A percentile compares a stretch with the other conserved stretches of the same genome.
Conservation (phyloP, 805 yeast species). For the Tetrapisispora taiwanensis region DNA sequence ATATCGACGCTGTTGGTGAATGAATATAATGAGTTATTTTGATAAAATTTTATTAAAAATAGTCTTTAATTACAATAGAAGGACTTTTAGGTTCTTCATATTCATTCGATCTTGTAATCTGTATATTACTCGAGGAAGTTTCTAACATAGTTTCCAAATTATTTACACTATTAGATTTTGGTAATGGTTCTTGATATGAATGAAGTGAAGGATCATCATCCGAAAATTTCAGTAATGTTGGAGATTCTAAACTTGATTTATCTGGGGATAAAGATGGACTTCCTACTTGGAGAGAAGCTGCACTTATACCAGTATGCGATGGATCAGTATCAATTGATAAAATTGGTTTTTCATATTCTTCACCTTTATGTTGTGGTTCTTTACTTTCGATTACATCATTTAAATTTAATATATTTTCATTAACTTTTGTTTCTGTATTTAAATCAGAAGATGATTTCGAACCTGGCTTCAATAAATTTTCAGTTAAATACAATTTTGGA, state of each 20-base stretch:
- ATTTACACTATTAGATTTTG: slow-evolving; percentile 6
- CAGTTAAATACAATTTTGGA: slow-evolving; percentile 27
- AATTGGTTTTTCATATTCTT: slow-evolving; percentile 10
- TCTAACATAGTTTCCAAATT: background rate
- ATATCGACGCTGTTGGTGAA: too few species aligned
- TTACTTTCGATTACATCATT: background rate
- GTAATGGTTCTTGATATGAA: slow-evolving; percentile 26
- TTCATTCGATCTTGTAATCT: background rate
- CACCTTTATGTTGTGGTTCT: too few species aligned
- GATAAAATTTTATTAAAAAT: background rate
- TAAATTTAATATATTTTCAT: background rate
- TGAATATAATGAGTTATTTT: too few species aligned
- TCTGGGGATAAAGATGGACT: slow-evolving; percentile 28
- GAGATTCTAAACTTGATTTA: slow-evolving; percentile 17
- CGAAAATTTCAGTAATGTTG: slow-evolving; percentile 23
- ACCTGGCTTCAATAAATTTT: slow-evolving; percentile 27
- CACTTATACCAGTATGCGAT: slow-evolving; percentile 13
- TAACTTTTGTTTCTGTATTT: background rate
- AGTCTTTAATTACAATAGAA: slow-evolving; percentile 8
- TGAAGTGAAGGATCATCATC: slow-evolving; percentile 15
- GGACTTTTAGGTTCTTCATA: slow-evolving; percentile 1
- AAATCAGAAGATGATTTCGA: slow-evolving; percentile 6
- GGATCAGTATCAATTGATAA: slow-evolving; percentile 23
- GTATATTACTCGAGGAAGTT: background rate
- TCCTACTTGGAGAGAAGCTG: slow-evolving; percentile 13